Conservation (phyloP, 2,329 filamentous ascomycete species). For the Rutstroemia sydowiana region DNA sequence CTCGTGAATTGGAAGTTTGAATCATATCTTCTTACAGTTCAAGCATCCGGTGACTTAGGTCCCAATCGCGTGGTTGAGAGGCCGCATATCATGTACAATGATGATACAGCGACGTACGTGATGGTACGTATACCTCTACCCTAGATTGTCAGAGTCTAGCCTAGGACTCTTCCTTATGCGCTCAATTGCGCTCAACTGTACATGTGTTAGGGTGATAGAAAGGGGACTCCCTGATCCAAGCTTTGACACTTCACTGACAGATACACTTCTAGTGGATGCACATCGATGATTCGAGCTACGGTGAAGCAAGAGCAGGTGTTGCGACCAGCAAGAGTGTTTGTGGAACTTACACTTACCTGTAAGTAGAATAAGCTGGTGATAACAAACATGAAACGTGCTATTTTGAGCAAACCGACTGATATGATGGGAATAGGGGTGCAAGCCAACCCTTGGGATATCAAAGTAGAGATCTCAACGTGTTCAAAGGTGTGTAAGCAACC, state of each 20-base stretch:
- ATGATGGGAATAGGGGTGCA: constrained; percentile 16
- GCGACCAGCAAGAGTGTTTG: constrained; percentile 53
- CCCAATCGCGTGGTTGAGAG: constrained; percentile 57
- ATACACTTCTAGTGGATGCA: constrained; percentile 47
- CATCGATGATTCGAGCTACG: constrained; percentile 54
- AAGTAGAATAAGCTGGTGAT: constrained; percentile 12
- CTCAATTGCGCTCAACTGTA: too few species aligned
- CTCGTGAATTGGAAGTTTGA: constrained; percentile 58
- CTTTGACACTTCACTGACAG: too few species aligned
- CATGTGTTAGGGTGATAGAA: too few species aligned
- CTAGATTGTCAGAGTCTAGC: not conserved
- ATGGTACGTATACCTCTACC: constrained; percentile 29
- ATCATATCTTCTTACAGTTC: constrained; percentile 49
- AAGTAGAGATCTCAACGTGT: constrained; percentile 29
- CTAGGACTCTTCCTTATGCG: not conserved
- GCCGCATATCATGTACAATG: constrained; percentile 63
- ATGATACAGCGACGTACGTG: constrained; percentile 56
- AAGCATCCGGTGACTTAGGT: constrained; percentile 48
- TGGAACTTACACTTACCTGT: constrained; percentile 48
- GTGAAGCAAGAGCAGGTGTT: constrained; percentile 57
- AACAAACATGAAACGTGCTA: not conserved
- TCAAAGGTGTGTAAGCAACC: constrained; percentile 26
- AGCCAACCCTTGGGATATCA: constrained; percentile 29
- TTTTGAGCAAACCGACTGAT: too few species aligned
- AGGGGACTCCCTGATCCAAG: too few species aligned